Base-by-base conservation (phyloP, 352 stramenopile genomes). In the Phytophthora fragariae region DNA sequence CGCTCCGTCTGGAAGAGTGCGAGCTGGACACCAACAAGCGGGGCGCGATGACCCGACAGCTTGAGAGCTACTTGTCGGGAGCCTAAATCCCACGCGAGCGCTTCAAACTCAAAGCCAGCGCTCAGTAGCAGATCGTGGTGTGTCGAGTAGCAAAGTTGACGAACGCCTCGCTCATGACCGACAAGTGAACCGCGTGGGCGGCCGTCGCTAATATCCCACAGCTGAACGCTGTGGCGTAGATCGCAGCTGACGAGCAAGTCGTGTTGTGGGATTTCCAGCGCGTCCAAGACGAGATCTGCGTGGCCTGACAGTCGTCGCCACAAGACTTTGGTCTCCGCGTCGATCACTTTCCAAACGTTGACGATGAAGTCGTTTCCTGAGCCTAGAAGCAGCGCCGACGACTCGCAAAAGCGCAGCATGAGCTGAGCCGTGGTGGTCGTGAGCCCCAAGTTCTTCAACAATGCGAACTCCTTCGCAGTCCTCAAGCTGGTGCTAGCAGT, bases 121-220 rank as follows among this genome's bases (percentile, higher is more conserved):
- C 82, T 94, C 3, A 97, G 76, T 17, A 97, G 60, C 49, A 96
- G 44, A 62, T 94, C 88, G 50, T 93, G 84, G 6, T 91, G 77
- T 24, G 73, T 73, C 1, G 88, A 92, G 60, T 95, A 97, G 15
- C 89, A 90, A 65, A 97, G 79, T 41, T 92, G 85, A 12, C 85
- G 88, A 61, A 97, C 83, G 15, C 89, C 90, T 29, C 84, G 79
- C 3, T 72, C 82, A 62, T 97, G 91, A 2, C 77, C 85, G 0
- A 81, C 31, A 4, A 97, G 83, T 10, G 77, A 59, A 0, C 89
- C 90, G 1, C 88, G 83, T 9, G 65, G 50, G 0, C 85, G 79
- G n/a, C 85, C 91, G 50, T 95, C 88, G 14, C 90, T 82, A 27
- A 95, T 73, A 57, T 95, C 90, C 91, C 91, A 97, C 5, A 97